These are phyloP conservation scores for Scheffersomyces lignicola DNA, from an alignment of 1,139 yeast genomes.

Conservation along the genomic window DNA sequence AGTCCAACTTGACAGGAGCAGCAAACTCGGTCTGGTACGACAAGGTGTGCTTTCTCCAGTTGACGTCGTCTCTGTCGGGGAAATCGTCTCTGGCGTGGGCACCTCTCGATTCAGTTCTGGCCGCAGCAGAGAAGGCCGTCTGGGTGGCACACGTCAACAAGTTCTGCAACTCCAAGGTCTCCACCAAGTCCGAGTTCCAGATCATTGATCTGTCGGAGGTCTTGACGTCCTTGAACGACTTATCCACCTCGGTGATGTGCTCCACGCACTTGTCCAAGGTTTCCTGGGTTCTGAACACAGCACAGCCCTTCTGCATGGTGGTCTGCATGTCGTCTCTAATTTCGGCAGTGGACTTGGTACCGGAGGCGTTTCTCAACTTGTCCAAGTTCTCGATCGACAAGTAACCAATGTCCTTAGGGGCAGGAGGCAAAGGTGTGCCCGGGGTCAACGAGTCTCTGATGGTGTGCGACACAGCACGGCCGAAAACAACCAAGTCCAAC, in stretches of 20 bases:
- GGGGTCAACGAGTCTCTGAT: constrained; percentile 84
- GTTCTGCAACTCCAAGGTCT: constrained; percentile 94
- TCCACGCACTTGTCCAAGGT: constrained; percentile 90
- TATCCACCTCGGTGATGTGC: constrained; percentile 75
- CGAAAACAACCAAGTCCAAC: constrained; percentile 94
- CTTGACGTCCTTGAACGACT: constrained; percentile 64
- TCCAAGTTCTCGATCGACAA: constrained; percentile 92
- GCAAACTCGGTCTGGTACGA: constrained; percentile 84
- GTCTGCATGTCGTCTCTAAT: constrained; percentile 92
- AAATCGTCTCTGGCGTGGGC: constrained; percentile 99
- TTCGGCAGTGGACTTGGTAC: constrained; percentile 79
- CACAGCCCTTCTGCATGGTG: constrained; percentile 95
- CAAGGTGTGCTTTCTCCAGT: constrained; percentile 98
- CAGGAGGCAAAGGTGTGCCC: constrained; percentile 75
- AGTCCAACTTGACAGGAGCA: constrained; percentile 70
- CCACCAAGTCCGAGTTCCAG: constrained; percentile 97
- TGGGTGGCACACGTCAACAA: constrained; percentile 96
- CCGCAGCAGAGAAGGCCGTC: constrained; percentile 92
- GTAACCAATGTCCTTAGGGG: constrained; percentile 83
- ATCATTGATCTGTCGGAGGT: constrained; percentile 97
- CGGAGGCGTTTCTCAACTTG: constrained; percentile 79
- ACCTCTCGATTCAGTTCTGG: constrained; percentile 97
- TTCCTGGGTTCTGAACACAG: constrained; percentile 94
- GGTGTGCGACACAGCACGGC: constrained; percentile 96
- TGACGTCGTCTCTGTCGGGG: constrained; percentile 91